phyloP scores from a whole-genome alignment of 805 yeast species.

The Pichia gijzeniarum region DNA sequence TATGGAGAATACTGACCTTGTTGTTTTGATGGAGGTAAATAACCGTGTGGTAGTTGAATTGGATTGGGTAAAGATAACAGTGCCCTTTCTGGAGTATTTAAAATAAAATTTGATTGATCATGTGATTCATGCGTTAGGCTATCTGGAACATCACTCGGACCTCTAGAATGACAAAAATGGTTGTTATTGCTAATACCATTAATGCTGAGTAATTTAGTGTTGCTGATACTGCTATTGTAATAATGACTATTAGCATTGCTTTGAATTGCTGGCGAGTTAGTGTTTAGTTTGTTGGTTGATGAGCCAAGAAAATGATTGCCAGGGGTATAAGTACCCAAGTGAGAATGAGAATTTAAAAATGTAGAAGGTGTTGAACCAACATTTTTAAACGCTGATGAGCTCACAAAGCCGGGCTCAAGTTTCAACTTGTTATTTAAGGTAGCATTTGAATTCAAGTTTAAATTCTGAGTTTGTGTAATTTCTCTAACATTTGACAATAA shows the following conservation, averaged over 20 bases:
- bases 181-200: not conserved
- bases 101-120: conserved; percentile 5
- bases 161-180: conserved; percentile 19
- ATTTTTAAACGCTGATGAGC: not conserved
- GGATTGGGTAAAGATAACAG: conserved; percentile 1
- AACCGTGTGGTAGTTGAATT: conserved; percentile 4
- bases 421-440: not conserved
- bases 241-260: not conserved
- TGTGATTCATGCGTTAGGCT: not conserved
- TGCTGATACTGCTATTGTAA: not conserved
- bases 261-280: not conserved
- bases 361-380: not conserved
- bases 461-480: not conserved
- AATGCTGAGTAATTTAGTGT: not conserved
- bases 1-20: conserved; percentile 1
- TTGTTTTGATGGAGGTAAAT: not conserved
- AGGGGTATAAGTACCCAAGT: conserved; percentile 4
- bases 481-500: not conserved
- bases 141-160: conserved; percentile 31
- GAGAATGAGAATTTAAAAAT: not conserved
- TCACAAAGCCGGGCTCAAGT: conserved; percentile 7
- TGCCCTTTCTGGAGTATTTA: conserved; percentile 14
- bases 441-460: too few species aligned
- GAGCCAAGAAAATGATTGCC: not conserved
- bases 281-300: not conserved